phyloP scores from a whole-genome alignment of 495 filamentous ascomycete species.

The Penicillium simplicissimum region DNA sequence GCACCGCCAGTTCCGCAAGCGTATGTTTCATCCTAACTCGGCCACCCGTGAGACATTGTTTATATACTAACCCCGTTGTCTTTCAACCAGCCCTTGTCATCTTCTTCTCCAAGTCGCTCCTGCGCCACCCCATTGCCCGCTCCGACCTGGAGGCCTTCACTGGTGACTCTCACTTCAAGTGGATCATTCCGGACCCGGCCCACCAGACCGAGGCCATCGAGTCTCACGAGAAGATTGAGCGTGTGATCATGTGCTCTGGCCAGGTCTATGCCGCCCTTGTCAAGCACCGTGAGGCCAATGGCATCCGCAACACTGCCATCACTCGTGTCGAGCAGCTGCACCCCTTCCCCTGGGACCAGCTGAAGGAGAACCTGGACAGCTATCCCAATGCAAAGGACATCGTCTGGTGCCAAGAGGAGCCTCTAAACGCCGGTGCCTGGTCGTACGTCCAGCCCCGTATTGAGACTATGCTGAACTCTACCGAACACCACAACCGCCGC shows the following conservation, averaged over 20 bases:
- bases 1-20: slow-evolving; percentile 98
- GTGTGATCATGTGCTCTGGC: slow-evolving; percentile 90
- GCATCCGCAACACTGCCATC: slow-evolving; percentile 85
- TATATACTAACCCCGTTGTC: slow-evolving; percentile 35
- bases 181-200: slow-evolving; percentile 88
- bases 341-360: slow-evolving; percentile 97
- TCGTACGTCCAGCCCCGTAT: slow-evolving; percentile 92
- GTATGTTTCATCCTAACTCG: slow-evolving; percentile 53
- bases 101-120: slow-evolving; percentile 95
- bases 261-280: slow-evolving; percentile 88
- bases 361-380: slow-evolving; percentile 90
- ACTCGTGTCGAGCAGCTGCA: slow-evolving; percentile 96
- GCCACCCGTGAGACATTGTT: background rate
- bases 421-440: slow-evolving; percentile 95
- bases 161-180: slow-evolving; percentile 88
- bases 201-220: slow-evolving; percentile 70
- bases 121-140: slow-evolving; percentile 88
- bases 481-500: slow-evolving; percentile 84
- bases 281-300: slow-evolving; percentile 85
- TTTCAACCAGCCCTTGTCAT: slow-evolving; percentile 71
- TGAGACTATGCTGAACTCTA: slow-evolving; percentile 91
- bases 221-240: slow-evolving; percentile 82
- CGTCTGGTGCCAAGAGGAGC: slow-evolving; percentile 96
- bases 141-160: slow-evolving; percentile 87
- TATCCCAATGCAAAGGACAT: slow-evolving; percentile 97